Conservation (phyloP, 1,284 basidiomycete species). For the Ceratobasidium sp. region DNA sequence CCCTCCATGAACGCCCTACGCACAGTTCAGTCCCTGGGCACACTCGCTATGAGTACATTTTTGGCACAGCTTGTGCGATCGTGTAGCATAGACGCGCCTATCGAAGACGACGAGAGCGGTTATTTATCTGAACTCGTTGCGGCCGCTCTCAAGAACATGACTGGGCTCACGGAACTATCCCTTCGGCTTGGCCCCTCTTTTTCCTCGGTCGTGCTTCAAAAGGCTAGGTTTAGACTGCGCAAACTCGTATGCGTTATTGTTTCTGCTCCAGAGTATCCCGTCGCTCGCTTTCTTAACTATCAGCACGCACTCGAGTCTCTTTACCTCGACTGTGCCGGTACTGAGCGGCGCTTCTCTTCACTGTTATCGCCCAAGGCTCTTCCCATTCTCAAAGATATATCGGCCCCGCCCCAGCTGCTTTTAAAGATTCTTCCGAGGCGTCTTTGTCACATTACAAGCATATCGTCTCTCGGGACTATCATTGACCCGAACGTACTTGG, state of each 20-base stretch:
- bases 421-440: background rate
- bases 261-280: constrained; percentile 4
- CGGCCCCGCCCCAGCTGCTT: constrained; percentile 1
- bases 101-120: too few species aligned
- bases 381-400: background rate
- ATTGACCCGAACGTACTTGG: background rate
- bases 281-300: constrained; percentile 9
- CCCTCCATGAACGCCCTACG: background rate
- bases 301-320: constrained; percentile 27
- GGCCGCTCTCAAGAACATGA: constrained; percentile 11
- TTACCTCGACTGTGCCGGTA: background rate
- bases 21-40: constrained; percentile 4
- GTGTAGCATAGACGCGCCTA: background rate
- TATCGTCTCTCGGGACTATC: background rate
- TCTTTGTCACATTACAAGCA: background rate
- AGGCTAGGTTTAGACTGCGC: background rate
- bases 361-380: constrained; percentile 9
- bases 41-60: background rate
- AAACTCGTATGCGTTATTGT: background rate
- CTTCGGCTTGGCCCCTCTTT: constrained; percentile 9
- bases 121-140: background rate
- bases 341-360: background rate
- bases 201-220: background rate
- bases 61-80: constrained; percentile 11
- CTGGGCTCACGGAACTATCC: background rate